phyloP scores from a whole-genome alignment of 306 rosid genomes.

The Casuarina glauca region DNA sequence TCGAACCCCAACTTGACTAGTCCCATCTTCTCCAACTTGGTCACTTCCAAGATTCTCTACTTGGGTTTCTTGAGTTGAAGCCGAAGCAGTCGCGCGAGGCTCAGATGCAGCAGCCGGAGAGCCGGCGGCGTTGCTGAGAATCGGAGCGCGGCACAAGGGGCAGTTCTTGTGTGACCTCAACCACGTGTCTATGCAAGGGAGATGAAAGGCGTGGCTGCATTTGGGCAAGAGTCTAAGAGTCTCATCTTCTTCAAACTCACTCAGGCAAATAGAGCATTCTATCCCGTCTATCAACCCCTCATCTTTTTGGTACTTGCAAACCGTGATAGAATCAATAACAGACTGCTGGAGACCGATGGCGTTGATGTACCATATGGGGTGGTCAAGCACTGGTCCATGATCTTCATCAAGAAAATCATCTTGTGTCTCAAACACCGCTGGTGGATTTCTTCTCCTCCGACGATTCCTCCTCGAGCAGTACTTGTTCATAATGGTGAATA shows the following conservation, averaged over 20 bases:
- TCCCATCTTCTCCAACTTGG: slow-evolving; percentile 29
- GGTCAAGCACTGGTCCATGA: slow-evolving; percentile 34
- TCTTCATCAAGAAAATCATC: slow-evolving; percentile 41
- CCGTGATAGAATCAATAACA: slow-evolving; percentile 61
- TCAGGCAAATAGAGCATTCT: slow-evolving; percentile 76
- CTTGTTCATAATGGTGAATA: slow-evolving; percentile 8
- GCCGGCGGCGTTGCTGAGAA: slow-evolving; percentile 28
- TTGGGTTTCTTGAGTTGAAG: slow-evolving; percentile 22
- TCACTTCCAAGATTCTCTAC: slow-evolving; percentile 17
- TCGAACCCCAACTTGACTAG: slow-evolving; percentile 19
- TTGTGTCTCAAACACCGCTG: slow-evolving; percentile 38
- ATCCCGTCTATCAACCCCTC: slow-evolving; percentile 67
- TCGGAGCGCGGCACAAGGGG: slow-evolving; percentile 53
- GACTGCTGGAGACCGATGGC: slow-evolving; percentile 64
- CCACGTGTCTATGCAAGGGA: slow-evolving; percentile 51
- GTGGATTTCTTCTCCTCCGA: slow-evolving; percentile 17
- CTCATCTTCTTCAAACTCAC: slow-evolving; percentile 69
- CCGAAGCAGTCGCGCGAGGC: slow-evolving; percentile 21
- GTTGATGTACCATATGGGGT: slow-evolving; percentile 62
- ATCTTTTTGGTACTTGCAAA: slow-evolving; percentile 46
- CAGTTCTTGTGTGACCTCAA: slow-evolving; percentile 49
- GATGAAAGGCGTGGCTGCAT: slow-evolving; percentile 66
- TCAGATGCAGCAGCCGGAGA: slow-evolving; percentile 15
- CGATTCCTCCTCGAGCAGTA: slow-evolving; percentile 26
- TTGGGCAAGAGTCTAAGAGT: slow-evolving; percentile 67